phyloP scores from a whole-genome alignment of 768 basidiomycete species.

The Rhizopogon rudus region DNA sequence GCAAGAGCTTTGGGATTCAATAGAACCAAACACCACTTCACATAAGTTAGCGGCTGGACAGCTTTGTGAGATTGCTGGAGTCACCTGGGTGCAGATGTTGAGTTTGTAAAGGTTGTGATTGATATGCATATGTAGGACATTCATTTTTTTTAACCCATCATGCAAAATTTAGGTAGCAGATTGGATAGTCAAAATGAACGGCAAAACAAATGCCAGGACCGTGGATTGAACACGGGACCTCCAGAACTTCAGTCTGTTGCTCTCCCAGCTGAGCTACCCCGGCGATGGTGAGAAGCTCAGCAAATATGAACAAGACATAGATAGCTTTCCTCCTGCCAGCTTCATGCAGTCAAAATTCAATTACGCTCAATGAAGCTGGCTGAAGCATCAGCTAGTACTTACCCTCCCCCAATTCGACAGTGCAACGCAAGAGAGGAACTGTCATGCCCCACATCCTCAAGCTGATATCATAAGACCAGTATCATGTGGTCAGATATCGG shows the following conservation, averaged over 20 bases:
- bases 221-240: conserved; percentile 43
- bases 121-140: too few species aligned
- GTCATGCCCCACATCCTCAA: conserved; percentile 15
- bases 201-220: conserved; percentile 33
- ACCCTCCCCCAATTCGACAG: neutral
- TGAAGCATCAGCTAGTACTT: neutral
- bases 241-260: conserved; percentile 36
- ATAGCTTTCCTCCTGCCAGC: too few species aligned
- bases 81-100: too few species aligned
- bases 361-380: neutral
- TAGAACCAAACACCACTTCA: neutral
- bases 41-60: too few species aligned
- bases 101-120: too few species aligned
- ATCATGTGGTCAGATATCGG: too few species aligned
- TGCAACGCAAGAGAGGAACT: neutral
- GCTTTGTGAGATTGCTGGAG: too few species aligned
- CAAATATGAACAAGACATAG: too few species aligned
- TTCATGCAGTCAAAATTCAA: too few species aligned
- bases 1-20: neutral
- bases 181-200: neutral
- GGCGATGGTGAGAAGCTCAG: conserved; percentile 4
- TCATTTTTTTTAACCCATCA: too few species aligned
- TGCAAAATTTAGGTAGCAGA: too few species aligned
- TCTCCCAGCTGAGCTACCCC: conserved; percentile 34
- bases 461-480: too few species aligned